phyloP scores from a whole-genome alignment of 2,329 filamentous ascomycete species.

The Ustilaginoidea virens region DNA sequence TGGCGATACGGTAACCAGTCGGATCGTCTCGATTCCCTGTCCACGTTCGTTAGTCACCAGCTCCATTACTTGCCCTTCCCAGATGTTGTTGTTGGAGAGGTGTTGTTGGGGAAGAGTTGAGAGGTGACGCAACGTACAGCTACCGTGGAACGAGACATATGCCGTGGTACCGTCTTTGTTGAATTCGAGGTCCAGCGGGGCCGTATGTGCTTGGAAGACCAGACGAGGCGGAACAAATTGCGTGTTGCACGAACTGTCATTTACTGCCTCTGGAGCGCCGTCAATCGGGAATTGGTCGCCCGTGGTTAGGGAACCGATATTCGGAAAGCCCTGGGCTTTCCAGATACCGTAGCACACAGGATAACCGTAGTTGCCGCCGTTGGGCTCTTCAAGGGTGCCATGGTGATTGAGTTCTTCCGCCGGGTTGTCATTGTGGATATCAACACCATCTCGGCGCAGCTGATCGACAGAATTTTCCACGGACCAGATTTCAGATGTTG shows the following conservation, averaged over 20 bases:
- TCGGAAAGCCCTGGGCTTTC: conserved; percentile 17
- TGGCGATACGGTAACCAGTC: conserved; percentile 32
- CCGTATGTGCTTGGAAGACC: conserved; percentile 34
- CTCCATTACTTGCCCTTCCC: too few relatives aligned
- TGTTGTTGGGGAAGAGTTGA: too few relatives aligned
- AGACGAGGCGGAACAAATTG: conserved; percentile 9
- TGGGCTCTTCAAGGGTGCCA: conserved; percentile 30
- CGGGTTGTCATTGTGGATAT: conserved; percentile 51
- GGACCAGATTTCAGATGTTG: conserved; percentile 17
- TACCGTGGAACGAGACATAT: conserved; percentile 48
- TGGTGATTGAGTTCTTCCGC: conserved; percentile 60
- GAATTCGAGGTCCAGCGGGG: conserved; percentile 51
- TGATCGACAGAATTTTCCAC: conserved; percentile 56
- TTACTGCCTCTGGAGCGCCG: conserved; percentile 3
- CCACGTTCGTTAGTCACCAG: too few relatives aligned
- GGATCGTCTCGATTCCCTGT: too few relatives aligned
- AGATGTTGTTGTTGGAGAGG: too few relatives aligned
- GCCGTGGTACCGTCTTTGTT: conserved; percentile 35
- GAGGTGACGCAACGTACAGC: too few relatives aligned
- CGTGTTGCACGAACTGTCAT: conserved; percentile 9
- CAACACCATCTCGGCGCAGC: conserved; percentile 33
- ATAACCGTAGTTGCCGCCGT: conserved; percentile 43
- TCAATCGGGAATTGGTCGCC: conserved; percentile 9
- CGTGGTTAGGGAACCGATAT: conserved; percentile 14
- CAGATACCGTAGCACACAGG: conserved; percentile 47